A percentile compares a stretch with the other conserved stretches of the same genome.
These are phyloP conservation scores for Atkinsonella texensis DNA, from an alignment of 2,329 filamentous ascomycete species.

Conservation along the genomic window DNA sequence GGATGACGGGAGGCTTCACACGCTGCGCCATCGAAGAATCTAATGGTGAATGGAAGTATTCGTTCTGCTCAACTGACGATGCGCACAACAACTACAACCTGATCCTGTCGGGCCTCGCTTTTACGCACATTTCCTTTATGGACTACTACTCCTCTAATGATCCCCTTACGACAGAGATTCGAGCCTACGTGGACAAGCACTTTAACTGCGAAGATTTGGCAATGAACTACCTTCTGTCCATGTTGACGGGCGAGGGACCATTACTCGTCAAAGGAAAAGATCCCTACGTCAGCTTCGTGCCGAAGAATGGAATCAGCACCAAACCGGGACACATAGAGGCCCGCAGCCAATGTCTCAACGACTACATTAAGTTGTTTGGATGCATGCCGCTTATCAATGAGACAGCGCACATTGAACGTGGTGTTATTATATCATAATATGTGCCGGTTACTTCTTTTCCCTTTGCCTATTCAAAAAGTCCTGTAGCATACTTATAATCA, in stretches of 20 bases:
- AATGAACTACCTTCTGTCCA: constrained; percentile 23
- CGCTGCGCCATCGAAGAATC: constrained; percentile 18
- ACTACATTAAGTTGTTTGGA: constrained; percentile 20
- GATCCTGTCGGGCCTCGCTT: constrained; percentile 26
- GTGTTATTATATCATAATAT: constrained; percentile 17
- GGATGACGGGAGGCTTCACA: constrained; percentile 23
- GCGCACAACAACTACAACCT: constrained; percentile 21
- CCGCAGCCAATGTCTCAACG: constrained; percentile 24
- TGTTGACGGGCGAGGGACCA: constrained; percentile 22
- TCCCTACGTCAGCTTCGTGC: constrained; percentile 20
- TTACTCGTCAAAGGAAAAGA: constrained; percentile 22
- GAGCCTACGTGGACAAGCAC: constrained; percentile 24
- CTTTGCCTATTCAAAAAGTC: not conserved
- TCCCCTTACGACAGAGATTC: constrained; percentile 17
- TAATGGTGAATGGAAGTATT: constrained; percentile 19
- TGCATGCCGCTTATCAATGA: constrained; percentile 24
- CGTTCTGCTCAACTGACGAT: constrained; percentile 17
- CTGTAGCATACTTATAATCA: not conserved
- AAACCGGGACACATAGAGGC: constrained; percentile 21
- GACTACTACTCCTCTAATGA: constrained; percentile 27
- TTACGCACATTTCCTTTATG: constrained; percentile 25
- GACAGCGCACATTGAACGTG: constrained; percentile 21
- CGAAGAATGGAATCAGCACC: constrained; percentile 20
- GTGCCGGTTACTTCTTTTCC: not conserved
- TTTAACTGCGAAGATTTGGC: constrained; percentile 31